Evolutionary conservation across 176 grass and related monocot species (phyloP), one percentile per base, ranked within the genome.

Genomic region (Elaeis guineensis): DNA sequence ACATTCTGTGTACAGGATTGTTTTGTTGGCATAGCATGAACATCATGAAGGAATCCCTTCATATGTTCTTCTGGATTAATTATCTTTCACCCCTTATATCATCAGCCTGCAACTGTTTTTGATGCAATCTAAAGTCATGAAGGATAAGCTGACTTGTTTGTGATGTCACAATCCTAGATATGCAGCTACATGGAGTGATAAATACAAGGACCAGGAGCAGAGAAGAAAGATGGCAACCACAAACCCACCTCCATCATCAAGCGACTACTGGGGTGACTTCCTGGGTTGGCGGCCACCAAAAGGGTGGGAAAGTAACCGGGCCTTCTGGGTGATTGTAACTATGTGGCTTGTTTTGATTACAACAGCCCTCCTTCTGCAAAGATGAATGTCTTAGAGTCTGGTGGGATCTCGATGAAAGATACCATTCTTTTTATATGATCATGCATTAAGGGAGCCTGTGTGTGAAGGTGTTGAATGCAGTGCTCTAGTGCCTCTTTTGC

Each of bases 101-200:
- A 44, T 44, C 35, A 44, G 35, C 2, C 2, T 44, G 35, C 35
- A 44, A 44, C 2, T 44, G 9, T 12, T 44, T 12, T 44, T 44
- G 35, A 44, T 44, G 35, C 35, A 11, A 44, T 44, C 35, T 2
- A 14, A 44, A 11, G 35, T 44, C 11, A 14, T 12, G 1, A 44
- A 44, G 8, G 8, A 44, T 21, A 14, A 24, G 20, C 25, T 22
- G 18, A 12, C 9, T 4, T 49, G 50, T 17, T 21, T 29, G 22
- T 0, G 15, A 0, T n/a, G 1, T 69, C 35, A 44, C 11, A 3
- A 67, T 74, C 51, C 24, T 62, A 98, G 93, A 80, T 98, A 98
- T 17, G 93, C 93, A 0, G 93, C 76, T 54, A 89, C 84, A 48
- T 98, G 93, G 87, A 92, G 87, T 2, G 93, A 92, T 70, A 98